Base-by-base conservation (phyloP, 805 yeast genomes). In the Candida sonorensis region DNA sequence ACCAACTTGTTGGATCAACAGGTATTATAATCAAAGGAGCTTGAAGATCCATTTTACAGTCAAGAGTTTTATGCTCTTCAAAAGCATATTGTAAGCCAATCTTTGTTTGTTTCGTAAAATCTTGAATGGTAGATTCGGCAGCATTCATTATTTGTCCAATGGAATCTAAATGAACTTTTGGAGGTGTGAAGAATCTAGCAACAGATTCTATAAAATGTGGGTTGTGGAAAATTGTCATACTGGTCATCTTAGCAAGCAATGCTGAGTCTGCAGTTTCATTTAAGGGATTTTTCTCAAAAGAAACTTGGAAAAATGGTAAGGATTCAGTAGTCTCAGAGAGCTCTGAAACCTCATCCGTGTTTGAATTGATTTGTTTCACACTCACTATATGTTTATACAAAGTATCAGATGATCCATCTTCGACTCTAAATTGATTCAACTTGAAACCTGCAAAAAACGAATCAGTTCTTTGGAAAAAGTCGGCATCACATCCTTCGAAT, bases 71-170 rank as follows among this genome's bases (percentile, higher is more conserved):
- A 59, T 92, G 99, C 47, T 90, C 95, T 40, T 87, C 95, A 45
- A 94, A 67, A 0, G 96, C 92, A 44, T 92, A 87, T 58, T 90
- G 94, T 14, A 92, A 67, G 0, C 97, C 97, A 40, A 92, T 69
- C 48, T 96, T 67, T 0, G 97, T 92, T 52, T 87, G 95, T 17
- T 78, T 67, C 0, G 97, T 79, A 41, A 92, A 65, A 2, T 94
- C 97, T 49, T 87, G 96, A 36, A 92, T 81, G 0, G 96, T 88
- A 0, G 88, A 84, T 40, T 88, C 95, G 0, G 99, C 98, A 1
- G 96, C 97, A 55, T 75, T 80, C 75, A 92, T 75, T 17, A 94
- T 74, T 8, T 92, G 92, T 23, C 87, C 90, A 15, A 92, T 76
- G 0, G 97, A 87, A 48, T 88, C 95, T 35, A 78, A 65, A 46